Base-by-base conservation (phyloP, 192 early-diverging fungal species). In the Gigaspora rosea region DNA sequence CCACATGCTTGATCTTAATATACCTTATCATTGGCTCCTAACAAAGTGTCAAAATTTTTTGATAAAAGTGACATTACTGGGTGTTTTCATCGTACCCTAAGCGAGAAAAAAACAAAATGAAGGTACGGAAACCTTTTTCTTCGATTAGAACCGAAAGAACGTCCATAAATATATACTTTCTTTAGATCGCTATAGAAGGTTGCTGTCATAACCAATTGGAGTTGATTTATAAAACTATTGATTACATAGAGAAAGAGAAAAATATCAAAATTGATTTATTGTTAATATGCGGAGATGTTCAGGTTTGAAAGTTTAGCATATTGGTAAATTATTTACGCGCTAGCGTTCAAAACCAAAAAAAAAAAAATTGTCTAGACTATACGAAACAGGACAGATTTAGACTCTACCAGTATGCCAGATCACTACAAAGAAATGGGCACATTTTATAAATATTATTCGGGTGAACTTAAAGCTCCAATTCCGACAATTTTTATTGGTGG, bases 401-500 rank as follows among this genome's bases (percentile, higher is more conserved):
- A 91, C 16, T 82, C 84, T 47, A 88, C 98, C 83, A 90, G 94
- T 1, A 91, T 92, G 10, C 98, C 98, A 0, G 85, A 90, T 67
- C 97, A 96, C 76, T 97, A 94, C 81, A 91, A 90, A 56, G 81
- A 81, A 35, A 64, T 98, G 16, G 97, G 96, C 12, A 88, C 83
- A 1, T 99, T 99, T 81, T 86, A 96, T 86, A 89, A 97, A 58
- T 99, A 98, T 78, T 99, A 99, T 82, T 90, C 90, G 8, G 96
- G 96, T 20, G 83, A 90, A 77, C 83, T 84, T 48, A 81, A 76
- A 27, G 94, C 95, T 46, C 97, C 95, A 1, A 82, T 93, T 54
- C 94, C 93, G 0, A 98, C 97, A 6, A 77, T 99, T 1, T 98
- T 99, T 84, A 92, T 99, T 76, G 98, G 98, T 13, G 98, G 98